Conservation (phyloP, 257 asterid species). For the Przewalskia tangutica region DNA sequence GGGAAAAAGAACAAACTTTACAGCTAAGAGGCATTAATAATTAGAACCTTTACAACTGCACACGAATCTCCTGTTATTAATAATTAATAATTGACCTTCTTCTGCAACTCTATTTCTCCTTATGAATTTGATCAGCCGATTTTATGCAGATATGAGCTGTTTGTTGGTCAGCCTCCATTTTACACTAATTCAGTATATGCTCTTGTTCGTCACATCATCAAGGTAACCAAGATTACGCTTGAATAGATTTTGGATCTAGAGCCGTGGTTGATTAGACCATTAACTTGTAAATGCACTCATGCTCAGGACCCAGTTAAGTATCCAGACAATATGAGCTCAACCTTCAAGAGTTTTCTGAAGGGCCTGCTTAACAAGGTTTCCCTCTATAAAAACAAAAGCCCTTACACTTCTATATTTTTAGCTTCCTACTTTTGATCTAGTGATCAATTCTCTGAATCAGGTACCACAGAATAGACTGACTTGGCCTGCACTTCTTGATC, state of each 20-base stretch:
- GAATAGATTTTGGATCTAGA: constrained; percentile 3
- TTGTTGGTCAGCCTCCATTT: constrained; percentile 98
- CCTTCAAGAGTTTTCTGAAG: constrained; percentile 71
- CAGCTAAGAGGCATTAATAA: not conserved
- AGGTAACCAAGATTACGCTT: constrained; percentile 34
- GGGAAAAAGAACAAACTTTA: not conserved
- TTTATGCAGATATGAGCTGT: constrained; percentile 79
- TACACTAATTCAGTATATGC: constrained; percentile 98
- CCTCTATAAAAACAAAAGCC: not conserved
- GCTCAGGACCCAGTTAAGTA: constrained; percentile 93
- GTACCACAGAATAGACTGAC: constrained; percentile 82
- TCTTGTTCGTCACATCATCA: constrained; percentile 87
- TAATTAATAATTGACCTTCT: not conserved
- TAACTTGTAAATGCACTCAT: constrained; percentile 5
- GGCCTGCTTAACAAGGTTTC: constrained; percentile 92
- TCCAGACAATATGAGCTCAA: constrained; percentile 87
- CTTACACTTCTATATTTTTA: not conserved
- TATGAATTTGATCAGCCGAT: not conserved
- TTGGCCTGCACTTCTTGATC: constrained; percentile 98
- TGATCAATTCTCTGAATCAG: constrained; percentile 30
- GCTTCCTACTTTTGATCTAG: constrained; percentile 15
- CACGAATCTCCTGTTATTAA: not conserved
- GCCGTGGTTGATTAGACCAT: constrained; percentile 1
- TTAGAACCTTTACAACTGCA: not conserved
- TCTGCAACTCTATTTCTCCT: not conserved